A percentile compares a stretch with the other conserved stretches of the same genome.
Conservation (phyloP, 306 rosid genomes). For the Lablab purpureus region DNA sequence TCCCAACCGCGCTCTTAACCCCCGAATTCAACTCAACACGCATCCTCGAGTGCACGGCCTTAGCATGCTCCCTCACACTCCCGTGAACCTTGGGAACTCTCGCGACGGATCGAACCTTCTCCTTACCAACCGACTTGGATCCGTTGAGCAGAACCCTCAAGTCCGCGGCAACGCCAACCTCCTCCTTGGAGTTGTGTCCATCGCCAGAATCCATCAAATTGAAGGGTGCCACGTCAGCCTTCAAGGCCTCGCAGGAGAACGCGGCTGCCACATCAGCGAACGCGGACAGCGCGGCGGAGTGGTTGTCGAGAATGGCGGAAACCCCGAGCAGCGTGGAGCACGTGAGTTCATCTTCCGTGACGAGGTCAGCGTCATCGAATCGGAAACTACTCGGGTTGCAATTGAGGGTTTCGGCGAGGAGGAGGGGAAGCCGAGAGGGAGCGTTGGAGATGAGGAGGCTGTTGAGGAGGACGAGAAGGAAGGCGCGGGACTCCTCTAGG, state of each 20-base stretch:
- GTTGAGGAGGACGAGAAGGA: slow-evolving; percentile 66
- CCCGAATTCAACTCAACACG: slow-evolving; percentile 75
- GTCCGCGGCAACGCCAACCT: slow-evolving; percentile 75
- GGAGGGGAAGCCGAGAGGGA: slow-evolving; percentile 51
- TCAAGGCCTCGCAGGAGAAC: slow-evolving; percentile 81
- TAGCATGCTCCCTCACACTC: slow-evolving; percentile 63
- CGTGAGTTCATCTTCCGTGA: slow-evolving; percentile 60
- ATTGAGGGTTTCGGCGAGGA: slow-evolving; percentile 58
- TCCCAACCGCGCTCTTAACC: slow-evolving; percentile 23
- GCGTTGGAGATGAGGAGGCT: slow-evolving; percentile 59
- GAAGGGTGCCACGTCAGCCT: slow-evolving; percentile 69
- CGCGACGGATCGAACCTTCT: slow-evolving; percentile 44
- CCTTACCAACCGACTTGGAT: slow-evolving; percentile 82
- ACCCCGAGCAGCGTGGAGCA: slow-evolving; percentile 55
- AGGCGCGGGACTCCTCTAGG: slow-evolving; percentile 58
- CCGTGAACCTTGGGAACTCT: slow-evolving; percentile 71
- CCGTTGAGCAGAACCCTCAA: slow-evolving; percentile 82
- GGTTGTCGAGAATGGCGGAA: slow-evolving; percentile 68
- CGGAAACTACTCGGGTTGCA: slow-evolving; percentile 22
- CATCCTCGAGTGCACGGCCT: slow-evolving; percentile 65
- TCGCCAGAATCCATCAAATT: slow-evolving; percentile 81
- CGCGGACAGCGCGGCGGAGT: slow-evolving; percentile 57
- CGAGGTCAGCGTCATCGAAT: slow-evolving; percentile 46
- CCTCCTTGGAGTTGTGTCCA: slow-evolving; percentile 72
- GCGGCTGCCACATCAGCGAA: slow-evolving; percentile 71